Base-by-base conservation (phyloP, 2,329 filamentous ascomycete genomes). In the Xylaria sp. region DNA sequence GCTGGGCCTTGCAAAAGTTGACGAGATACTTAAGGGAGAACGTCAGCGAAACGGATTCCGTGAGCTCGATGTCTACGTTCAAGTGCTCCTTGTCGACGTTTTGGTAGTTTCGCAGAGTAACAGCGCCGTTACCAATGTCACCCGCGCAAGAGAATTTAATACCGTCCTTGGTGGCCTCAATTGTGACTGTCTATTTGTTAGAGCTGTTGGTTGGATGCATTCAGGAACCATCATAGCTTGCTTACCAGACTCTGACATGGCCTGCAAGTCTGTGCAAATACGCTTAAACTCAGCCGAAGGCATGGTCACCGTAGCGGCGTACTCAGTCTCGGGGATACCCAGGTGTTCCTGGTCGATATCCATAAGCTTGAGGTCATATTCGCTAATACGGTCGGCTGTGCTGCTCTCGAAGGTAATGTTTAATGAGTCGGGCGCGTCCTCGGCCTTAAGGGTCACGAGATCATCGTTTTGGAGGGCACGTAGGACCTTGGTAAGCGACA, bases 341-440 rank as follows among this genome's bases (percentile, higher is more conserved):
- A 99, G 83, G 79, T 99, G 95, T 85, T 99, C 95, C 83, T 99
- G 96, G 80, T 99, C 95, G 78, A 99, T 99, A 78, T 99, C 95
- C 95, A 99, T 99, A 77, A 99, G 88, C 86, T 99, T 99, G 80
- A 99, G 91, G 79, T 99, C 95, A 78, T 99, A 99, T 84, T 99
- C 96, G 86, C 92, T 96, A 75, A 99, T 87, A 69, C 95, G 87
- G 79, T 99, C 95, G 73, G 87, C 91, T 74, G 90, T 88, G 68
- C 86, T 83, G 83, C 88, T 96, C 87, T 99, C 96, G 76, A 99
- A 99, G 71, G 93, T 86, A 68, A 99, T 83, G 84, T 97, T 98
- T 72, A 99, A 88, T 49, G 93, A 92, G 79, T 99, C 95, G 48
- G 95, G 95, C 38, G 92, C 90, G 78, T 99, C 96, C 77, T 98